Evolutionary conservation across 2,329 filamentous ascomycete species (phyloP).

Genomic region (Cladosporium sp.): DNA sequence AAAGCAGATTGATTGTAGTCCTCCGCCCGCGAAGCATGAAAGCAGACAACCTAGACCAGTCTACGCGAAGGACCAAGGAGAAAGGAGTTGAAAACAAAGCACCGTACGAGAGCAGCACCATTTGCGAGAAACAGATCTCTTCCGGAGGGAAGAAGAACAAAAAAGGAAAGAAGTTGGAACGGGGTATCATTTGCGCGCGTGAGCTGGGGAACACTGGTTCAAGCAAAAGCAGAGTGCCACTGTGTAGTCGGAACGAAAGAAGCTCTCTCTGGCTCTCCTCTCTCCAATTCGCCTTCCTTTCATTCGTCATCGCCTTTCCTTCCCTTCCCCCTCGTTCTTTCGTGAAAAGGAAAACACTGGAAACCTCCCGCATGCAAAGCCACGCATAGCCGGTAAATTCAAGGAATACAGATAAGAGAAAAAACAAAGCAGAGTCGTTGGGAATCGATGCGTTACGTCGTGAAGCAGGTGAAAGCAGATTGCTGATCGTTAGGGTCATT

Average conservation of each 20-base stretch:
- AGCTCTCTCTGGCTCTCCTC: background rate
- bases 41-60: too few species aligned
- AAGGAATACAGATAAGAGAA: background rate
- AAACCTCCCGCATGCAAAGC: too few species aligned
- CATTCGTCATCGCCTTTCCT: background rate
- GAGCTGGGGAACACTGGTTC: background rate
- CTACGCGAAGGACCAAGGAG: background rate
- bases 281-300: background rate
- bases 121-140: too few species aligned
- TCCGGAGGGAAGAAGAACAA: background rate
- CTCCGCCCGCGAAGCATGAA: too few species aligned
- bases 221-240: constrained; percentile 1
- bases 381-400: too few species aligned
- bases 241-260: background rate
- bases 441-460: background rate
- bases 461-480: background rate
- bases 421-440: background rate
- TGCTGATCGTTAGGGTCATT: background rate
- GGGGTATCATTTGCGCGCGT: constrained; percentile 11
- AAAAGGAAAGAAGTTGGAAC: background rate
- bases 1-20: too few species aligned
- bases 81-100: background rate
- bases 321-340: too few species aligned
- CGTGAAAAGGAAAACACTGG: too few species aligned
- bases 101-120: too few species aligned